These are phyloP conservation scores for Trametes gibbosa DNA, from an alignment of 768 basidiomycete genomes.

Conservation along the genomic window DNA sequence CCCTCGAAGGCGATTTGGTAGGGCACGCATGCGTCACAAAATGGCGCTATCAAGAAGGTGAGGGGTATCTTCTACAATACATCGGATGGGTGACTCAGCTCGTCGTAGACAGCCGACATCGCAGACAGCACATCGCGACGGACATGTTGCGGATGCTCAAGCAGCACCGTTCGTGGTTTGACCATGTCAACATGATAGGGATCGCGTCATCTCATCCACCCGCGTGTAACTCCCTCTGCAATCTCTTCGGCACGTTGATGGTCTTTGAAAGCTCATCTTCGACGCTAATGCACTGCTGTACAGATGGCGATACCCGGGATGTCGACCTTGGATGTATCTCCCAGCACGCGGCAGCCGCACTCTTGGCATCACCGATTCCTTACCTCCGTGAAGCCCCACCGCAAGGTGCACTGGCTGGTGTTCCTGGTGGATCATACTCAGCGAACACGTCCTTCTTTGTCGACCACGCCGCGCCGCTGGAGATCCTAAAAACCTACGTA, in stretches of 20 bases:
- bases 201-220: constrained; percentile 35
- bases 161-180: constrained; percentile 13
- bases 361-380: constrained; percentile 20
- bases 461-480: constrained; percentile 32
- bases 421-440: constrained; percentile 25
- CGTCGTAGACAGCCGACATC: constrained; percentile 27
- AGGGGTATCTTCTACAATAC: constrained; percentile 14
- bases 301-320: neutral
- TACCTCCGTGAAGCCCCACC: constrained; percentile 28
- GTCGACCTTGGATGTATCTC: constrained; percentile 25
- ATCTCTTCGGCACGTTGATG: constrained; percentile 26
- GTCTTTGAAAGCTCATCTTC: neutral
- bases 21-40: constrained; percentile 34
- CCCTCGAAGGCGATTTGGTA: constrained; percentile 14
- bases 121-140: constrained; percentile 25
- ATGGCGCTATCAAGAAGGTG: constrained; percentile 30
- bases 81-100: constrained; percentile 38
- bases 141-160: neutral
- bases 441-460: constrained; percentile 32
- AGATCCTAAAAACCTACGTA: constrained; percentile 24
- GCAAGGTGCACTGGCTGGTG: constrained; percentile 27
- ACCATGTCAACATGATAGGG: constrained; percentile 27
- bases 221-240: constrained; percentile 29
- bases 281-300: no score
- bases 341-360: constrained; percentile 21